Percentiles rank a stretch among this genome's conserved stretches.
phyloP scores from a whole-genome alignment of 148 eudicot genomes.

The Polygonum aviculare region DNA sequence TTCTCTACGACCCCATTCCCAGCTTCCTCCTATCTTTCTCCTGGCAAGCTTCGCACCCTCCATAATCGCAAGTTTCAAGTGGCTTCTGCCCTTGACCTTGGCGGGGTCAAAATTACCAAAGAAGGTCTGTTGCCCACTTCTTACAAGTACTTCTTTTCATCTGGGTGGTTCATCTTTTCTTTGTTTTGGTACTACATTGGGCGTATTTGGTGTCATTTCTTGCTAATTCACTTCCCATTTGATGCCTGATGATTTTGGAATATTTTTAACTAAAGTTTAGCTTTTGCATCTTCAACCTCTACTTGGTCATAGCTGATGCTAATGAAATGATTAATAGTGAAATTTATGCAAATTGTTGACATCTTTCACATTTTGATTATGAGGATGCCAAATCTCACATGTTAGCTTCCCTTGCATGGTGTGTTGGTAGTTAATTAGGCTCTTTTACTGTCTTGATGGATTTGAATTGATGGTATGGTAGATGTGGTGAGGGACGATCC shows the following conservation, averaged over 20 bases:
- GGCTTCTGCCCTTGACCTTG: slow-evolving; percentile 55
- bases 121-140: slow-evolving; percentile 38
- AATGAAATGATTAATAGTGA: not conserved
- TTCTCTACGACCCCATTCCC: slow-evolving; percentile 30
- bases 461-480: slow-evolving; percentile 23
- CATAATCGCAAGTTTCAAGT: slow-evolving; percentile 36
- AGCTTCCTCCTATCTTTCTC: slow-evolving; percentile 12
- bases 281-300: not conserved
- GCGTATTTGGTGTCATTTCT: not conserved
- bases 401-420: not conserved
- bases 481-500: slow-evolving; percentile 93
- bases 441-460: slow-evolving; percentile 7
- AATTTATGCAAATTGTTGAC: not conserved
- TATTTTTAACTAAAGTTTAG: not conserved
- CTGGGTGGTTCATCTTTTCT: not conserved
- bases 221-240: not conserved
- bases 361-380: not conserved
- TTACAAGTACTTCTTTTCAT: slow-evolving; percentile 10
- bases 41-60: slow-evolving; percentile 10
- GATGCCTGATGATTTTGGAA: not conserved
- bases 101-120: slow-evolving; percentile 57
- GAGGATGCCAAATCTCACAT: not conserved
- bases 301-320: not conserved
- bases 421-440: not conserved
- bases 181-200: too few relatives aligned